A percentile compares a stretch with the other conserved stretches of the same genome.
phyloP scores from a whole-genome alignment of 2,329 filamentous ascomycete genomes.

The Pezicula neosporulosa region DNA sequence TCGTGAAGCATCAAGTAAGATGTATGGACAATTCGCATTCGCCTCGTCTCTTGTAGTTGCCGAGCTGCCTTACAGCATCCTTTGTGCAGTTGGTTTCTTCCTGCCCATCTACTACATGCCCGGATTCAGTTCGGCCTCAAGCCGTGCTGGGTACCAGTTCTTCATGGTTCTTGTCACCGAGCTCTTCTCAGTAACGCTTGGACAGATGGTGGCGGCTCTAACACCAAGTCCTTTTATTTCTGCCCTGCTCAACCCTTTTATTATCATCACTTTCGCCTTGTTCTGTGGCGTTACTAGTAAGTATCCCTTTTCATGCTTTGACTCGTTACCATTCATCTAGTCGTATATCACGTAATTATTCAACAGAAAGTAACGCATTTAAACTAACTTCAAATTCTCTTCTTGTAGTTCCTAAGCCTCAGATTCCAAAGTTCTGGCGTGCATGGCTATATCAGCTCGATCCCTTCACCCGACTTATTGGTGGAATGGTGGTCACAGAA shows the following conservation, averaged over 20 bases:
- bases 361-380: too few relatives aligned
- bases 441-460: slow-evolving; percentile 80
- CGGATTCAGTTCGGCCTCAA: slow-evolving; percentile 59
- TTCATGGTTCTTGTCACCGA: slow-evolving; percentile 81
- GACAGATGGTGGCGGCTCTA: slow-evolving; percentile 70
- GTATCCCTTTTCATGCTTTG: too few relatives aligned
- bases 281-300: slow-evolving; percentile 78
- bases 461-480: slow-evolving; percentile 78
- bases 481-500: slow-evolving; percentile 76
- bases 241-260: slow-evolving; percentile 75
- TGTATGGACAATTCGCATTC: slow-evolving; percentile 80
- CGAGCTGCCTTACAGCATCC: slow-evolving; percentile 78
- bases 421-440: slow-evolving; percentile 77
- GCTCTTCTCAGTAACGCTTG: slow-evolving; percentile 78
- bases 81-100: slow-evolving; percentile 81
- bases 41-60: slow-evolving; percentile 74
- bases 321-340: too few relatives aligned
- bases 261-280: slow-evolving; percentile 78
- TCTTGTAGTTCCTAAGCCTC: slow-evolving; percentile 56
- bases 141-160: slow-evolving; percentile 81
- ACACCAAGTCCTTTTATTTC: slow-evolving; percentile 79
- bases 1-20: slow-evolving; percentile 81
- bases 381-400: too few relatives aligned
- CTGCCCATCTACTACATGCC: slow-evolving; percentile 82
- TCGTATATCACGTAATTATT: too few relatives aligned